Conservation (phyloP, 1,284 basidiomycete species). For the Moniliella sp. region DNA sequence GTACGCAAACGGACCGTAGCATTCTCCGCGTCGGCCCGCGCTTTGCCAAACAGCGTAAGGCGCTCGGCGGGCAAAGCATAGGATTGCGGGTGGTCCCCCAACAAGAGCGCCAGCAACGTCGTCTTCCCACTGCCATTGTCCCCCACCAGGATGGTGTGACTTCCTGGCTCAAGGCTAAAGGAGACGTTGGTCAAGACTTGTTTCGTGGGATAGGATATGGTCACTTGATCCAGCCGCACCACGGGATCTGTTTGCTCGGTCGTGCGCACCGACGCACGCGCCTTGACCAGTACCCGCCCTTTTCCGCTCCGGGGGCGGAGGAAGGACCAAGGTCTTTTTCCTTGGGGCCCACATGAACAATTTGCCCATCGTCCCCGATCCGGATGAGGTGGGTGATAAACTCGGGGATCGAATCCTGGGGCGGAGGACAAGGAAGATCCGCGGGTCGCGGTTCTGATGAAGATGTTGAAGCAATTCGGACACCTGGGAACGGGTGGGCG, state of each 20-base stretch:
- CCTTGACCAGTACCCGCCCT: constrained; percentile 7
- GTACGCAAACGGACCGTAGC: constrained; percentile 13
- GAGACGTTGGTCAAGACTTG: background rate
- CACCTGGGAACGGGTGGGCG: constrained; percentile 6
- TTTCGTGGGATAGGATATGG: constrained; percentile 48
- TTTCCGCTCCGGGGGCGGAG: background rate
- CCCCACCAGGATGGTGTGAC: constrained; percentile 31
- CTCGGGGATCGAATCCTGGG: constrained; percentile 52
- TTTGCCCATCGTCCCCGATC: constrained; percentile 38
- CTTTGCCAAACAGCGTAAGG: constrained; percentile 13
- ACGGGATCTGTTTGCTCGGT: constrained; percentile 35
- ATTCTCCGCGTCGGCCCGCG: constrained; percentile 12
- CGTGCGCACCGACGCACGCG: constrained; percentile 1
- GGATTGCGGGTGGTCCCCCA: constrained; percentile 82
- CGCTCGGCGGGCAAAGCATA: constrained; percentile 41
- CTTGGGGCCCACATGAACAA: background rate
- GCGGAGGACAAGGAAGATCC: constrained; percentile 59
- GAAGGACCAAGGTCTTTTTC: too few species aligned
- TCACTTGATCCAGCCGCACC: constrained; percentile 47
- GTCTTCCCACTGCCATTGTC: constrained; percentile 58
- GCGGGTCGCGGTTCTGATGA: constrained; percentile 37
- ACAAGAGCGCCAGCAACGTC: constrained; percentile 69
- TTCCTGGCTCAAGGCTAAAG: constrained; percentile 4
- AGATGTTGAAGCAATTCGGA: constrained; percentile 39
- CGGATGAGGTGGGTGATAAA: constrained; percentile 59